Conservation (phyloP, 306 rosid species). For the Lagenaria siceraria region DNA sequence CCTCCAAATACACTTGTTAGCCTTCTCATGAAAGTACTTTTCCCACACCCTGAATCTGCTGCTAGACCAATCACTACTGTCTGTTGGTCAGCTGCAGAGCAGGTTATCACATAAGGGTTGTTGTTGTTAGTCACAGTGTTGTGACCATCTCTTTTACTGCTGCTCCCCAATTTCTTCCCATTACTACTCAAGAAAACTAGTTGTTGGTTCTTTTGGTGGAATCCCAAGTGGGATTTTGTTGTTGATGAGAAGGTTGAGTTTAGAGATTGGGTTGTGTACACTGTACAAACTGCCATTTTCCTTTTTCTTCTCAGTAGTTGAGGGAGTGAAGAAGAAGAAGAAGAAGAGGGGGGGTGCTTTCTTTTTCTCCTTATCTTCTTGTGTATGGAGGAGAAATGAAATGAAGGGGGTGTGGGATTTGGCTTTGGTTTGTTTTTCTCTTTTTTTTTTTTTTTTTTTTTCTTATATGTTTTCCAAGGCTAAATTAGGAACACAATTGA, state of each 20-base stretch:
- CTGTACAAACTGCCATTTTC: constrained; percentile 51
- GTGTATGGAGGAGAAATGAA: constrained; percentile 15
- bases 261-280: constrained; percentile 68
- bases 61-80: constrained; percentile 94
- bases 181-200: constrained; percentile 49
- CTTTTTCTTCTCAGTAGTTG: background rate
- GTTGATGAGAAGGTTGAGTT: constrained; percentile 51
- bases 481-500: background rate
- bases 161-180: constrained; percentile 15
- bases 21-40: constrained; percentile 97
- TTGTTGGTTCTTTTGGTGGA: constrained; percentile 56
- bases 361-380: background rate
- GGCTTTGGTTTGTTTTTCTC: background rate
- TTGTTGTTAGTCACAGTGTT: background rate
- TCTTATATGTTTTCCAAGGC: background rate
- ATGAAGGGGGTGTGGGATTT: constrained; percentile 1
- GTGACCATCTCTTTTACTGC: constrained; percentile 12
- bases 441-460: no score
- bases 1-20: constrained; percentile 96
- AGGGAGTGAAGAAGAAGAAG: constrained; percentile 22
- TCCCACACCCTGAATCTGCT: constrained; percentile 97
- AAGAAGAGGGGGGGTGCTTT: background rate
- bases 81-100: constrained; percentile 43
- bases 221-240: constrained; percentile 48
- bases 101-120: constrained; percentile 42